phyloP scores from a whole-genome alignment of 2,329 filamentous ascomycete species.

The Cladosporium austrohemisphaericum region DNA sequence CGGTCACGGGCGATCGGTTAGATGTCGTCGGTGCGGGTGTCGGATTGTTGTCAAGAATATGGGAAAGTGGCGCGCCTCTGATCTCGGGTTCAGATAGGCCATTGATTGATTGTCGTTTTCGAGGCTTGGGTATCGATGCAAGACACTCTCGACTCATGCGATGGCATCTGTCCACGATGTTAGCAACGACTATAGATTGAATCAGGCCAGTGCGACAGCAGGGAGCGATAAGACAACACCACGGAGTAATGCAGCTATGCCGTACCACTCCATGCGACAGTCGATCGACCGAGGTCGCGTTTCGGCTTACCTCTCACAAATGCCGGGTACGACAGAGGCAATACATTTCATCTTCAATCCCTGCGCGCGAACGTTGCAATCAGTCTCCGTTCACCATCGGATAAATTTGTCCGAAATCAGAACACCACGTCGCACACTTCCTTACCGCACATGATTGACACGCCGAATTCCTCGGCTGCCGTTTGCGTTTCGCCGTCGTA shows the following conservation, averaged over 20 bases:
- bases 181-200: background rate
- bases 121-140: conserved; percentile 26
- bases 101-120: conserved; percentile 25
- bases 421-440: no score
- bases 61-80: conserved; percentile 20
- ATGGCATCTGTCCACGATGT: conserved; percentile 22
- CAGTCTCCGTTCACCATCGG: no score
- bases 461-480: conserved; percentile 28
- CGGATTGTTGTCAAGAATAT: conserved; percentile 16
- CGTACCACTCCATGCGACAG: no score
- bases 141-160: conserved; percentile 27
- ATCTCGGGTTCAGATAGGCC: conserved; percentile 20
- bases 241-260: no score
- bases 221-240: no score
- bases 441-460: conserved; percentile 25
- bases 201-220: no score
- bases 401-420: no score
- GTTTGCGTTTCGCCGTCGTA: conserved; percentile 22
- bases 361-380: no score
- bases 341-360: conserved; percentile 29
- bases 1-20: background rate
- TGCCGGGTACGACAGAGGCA: conserved; percentile 10
- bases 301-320: conserved; percentile 18
- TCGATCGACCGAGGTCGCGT: no score
- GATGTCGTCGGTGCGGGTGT: background rate